Base-by-base conservation (phyloP, 305 asterid genomes). In the Plantago lanceolata region DNA sequence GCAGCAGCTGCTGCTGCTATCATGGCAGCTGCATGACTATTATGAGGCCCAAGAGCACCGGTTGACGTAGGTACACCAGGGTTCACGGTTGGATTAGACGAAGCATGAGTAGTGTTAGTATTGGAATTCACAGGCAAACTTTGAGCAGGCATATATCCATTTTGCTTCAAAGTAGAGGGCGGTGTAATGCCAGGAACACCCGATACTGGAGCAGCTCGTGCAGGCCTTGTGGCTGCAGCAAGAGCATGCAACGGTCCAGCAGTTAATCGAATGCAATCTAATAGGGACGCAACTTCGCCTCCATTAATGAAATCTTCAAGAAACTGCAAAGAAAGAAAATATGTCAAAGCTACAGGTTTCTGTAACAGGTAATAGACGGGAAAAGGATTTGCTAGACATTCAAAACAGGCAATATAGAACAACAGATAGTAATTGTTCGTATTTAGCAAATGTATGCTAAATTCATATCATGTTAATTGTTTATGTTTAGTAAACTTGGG, bases 171-270 rank as follows among this genome's bases (percentile, higher is more conserved):
- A 54, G 79, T 69, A 73, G 97, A 79, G 51, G 95, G 58, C 44
- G 86, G 69, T 59, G 93, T 16, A 70, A 85, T 78, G 74, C 85
- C 81, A 63, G 95, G 78, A 72, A 82, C 84, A 59, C 90, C 96
- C 45, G 97, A 83, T 71, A 94, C 93, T 62, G 99, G 93, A 70
- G 97, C 97, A 75, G 99, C 99, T 69, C 99, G 88, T 59, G 99
- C 99, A 66, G 99, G 97, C 72, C 99, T 82, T 35, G 99, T 90
- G 59, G 99, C 99, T 78, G 96, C 96, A 66, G 97, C 96, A 68
- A 94, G 97, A 75, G 99, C 96, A 68, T 94, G 97, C 85, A 94
- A 81, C 20, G 99, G 97, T 61, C 99, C 99, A 51, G 99, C 95
- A 50, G 97, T 94, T 71, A 94, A 85, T 67, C 96, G 85, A 73